Evolutionary conservation across 371 early-diverging fungal species (phyloP), one percentile per base, ranked within the genome.

Genomic region (Capillidium rhysosporum): DNA sequence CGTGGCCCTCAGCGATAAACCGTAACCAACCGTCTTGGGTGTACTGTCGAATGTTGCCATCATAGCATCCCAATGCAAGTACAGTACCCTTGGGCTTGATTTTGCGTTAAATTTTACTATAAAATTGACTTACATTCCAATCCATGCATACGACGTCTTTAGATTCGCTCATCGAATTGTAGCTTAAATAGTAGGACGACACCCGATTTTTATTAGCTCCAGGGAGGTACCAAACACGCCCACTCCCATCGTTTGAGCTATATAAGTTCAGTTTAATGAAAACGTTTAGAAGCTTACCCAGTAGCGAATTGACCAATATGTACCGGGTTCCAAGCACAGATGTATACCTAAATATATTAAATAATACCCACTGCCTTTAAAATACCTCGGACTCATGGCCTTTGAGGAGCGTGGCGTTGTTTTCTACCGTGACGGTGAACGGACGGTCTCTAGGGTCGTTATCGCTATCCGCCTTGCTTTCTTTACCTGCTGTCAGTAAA

Each of bases 31-130:
- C 87, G 49, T n/a, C 18, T 41, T 8, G 40, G 12, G 81, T 75
- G 90, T 91, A 95, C 21, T 92, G 74, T 25, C 91, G 75, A 26
- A 81, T 81, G 57, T 80, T 76, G 1, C 95, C 97, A 64, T 86
- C 88, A 59, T 86, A 88, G n/a, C 84, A 77, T 9, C 89, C 97
- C 3, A 93, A 86, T 8, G 92, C 94, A 25, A 96, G 68, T 41
- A 80, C 61, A 28, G 70, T 75, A 29, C 94, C 97, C 2, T 70
- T 66, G 7, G 86, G 78, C 84, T 89, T 56, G 10, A 18, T 41
- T 14, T 24, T 40, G 26, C 29, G 10, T 53, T 25, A 52, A 43
- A 43, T 18, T 18, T 43, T 43, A 16, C 18, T 7, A 43, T 14
- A 43, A 14, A 18, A 7, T 8, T 28, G 16, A 61, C 81, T 67